Evolutionary conservation across 306 rosid genomes (phyloP).

Genomic region (Vigna reflexopilosa): DNA sequence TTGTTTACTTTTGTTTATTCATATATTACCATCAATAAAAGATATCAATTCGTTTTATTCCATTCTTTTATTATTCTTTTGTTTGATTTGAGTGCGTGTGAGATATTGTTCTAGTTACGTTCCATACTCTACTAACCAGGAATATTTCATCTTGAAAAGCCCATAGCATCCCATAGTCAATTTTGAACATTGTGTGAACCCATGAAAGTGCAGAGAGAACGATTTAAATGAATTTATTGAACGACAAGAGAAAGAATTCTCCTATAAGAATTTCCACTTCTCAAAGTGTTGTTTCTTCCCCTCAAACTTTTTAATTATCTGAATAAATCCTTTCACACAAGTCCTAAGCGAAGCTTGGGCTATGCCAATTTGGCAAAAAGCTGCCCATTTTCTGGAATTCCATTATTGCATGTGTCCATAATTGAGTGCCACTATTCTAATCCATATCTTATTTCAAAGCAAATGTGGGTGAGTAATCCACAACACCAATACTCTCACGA

Average conservation of each 20-base stretch:
- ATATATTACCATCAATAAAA: too few species aligned
- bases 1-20: too few species aligned
- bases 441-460: background rate
- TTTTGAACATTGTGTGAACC: background rate
- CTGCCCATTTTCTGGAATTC: background rate
- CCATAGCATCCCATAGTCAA: slow-evolving; percentile 17
- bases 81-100: too few species aligned
- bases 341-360: background rate
- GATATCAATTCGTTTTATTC: too few species aligned
- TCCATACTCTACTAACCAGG: slow-evolving; percentile 21
- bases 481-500: background rate
- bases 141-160: slow-evolving; percentile 34
- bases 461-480: background rate
- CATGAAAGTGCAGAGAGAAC: background rate
- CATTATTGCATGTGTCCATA: background rate
- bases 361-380: background rate
- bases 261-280: background rate
- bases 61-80: too few species aligned
- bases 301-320: background rate
- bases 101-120: too few species aligned
- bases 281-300: background rate
- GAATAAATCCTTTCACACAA: background rate
- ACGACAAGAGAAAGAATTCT: background rate
- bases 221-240: background rate
- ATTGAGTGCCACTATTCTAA: background rate